Evolutionary conservation across 768 basidiomycete genomes (phyloP), one percentile per base, ranked within the genome.

Genomic region (Tephrocybe sp.): DNA sequence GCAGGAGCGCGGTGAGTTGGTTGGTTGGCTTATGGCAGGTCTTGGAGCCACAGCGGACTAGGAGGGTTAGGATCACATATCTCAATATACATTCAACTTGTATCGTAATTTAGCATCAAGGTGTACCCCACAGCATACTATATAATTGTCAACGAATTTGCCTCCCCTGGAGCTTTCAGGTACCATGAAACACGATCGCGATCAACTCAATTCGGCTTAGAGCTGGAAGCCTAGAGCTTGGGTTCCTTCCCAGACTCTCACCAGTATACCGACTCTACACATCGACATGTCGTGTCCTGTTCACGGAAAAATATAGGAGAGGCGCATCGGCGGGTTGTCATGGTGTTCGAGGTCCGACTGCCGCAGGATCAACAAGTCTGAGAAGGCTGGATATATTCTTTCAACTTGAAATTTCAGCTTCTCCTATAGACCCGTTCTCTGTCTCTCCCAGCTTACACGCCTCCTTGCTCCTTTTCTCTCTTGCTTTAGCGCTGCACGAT

Each of bases 1-100:
- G 60, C 58, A 38, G 72, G 77, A 11, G 53, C 59, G 21, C 44
- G 46, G 25, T 51, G 49, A 55, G 30, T 34, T 11, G 18, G 2
- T 16, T 28, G 9, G 41, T 22, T 46, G 43, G 51, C 34, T 38
- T 4, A 38, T 51, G 44, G 37, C 39, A 40, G 50, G 50, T 32
- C 38, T 39, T n/a, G 32, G 47, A 47, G 48, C 39, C 41, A 47
- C 27, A 39, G 9, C 6, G 7, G 22, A 21, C 39, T 21, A 44
- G 49, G 47, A 53, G 44, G 30, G 47, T 16, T 46, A 50, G 53
- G 53, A 54, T 36, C 41, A 43, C 19, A 43, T 37, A 34, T 48
- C 30, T 39, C 30, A 52, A 47, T 43, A 49, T 26, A 35, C 16
- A 35, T 34, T 35, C 34, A 25, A 12, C 37, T 22, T 55, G 54